Evolutionary conservation across 176 grass and related monocot genomes (phyloP), one percentile per base, ranked within the genome.

Genomic region (Cenchrus fungigraminus): DNA sequence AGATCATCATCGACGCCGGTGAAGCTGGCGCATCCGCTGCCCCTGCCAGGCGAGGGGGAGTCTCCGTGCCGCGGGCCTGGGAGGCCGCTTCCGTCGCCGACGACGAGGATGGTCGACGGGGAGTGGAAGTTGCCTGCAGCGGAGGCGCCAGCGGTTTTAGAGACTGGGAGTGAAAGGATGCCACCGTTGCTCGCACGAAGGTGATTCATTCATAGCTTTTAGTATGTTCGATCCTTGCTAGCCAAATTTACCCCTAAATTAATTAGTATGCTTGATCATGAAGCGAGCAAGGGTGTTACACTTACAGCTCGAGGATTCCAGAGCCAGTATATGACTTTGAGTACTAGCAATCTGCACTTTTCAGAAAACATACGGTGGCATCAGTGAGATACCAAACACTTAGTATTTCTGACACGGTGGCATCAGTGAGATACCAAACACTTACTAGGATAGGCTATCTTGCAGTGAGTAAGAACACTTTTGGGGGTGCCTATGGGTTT

Each of bases 1-100:
- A 82, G 87, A 61, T 90, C 82, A 52, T 88, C 92, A 50, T 91
- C 87, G 80, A 92, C 97, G 32, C 93, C 90, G 63, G 61, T 94
- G 73, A 51, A 65, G 58, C 70, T 90, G 76, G 71, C 90, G 10
- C 85, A 25, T 16, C 88, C 83, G 5, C 86, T 91, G 76, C 92
- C 89, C 49, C 78, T 87, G 49, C 93, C 93, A 14, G 76, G 77
- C 20, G 79, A 71, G 4, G 64, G 80, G 3, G 86, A 85, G 16
- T 69, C 70, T 50, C 12, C 73, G 8, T 42, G 9, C 71, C 64
- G 87, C 14, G 82, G 86, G 4, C 17, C 71, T 0, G 73, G 93
- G 59, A 77, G 65, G 45, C 80, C 77, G 16, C 76, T 91, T 40
- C 93, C 83, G 34, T 89, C 88, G 8, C 88, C 83, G 6, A 46